Conservation (phyloP, 768 basidiomycete genomes). For the Pholiota molesta region DNA sequence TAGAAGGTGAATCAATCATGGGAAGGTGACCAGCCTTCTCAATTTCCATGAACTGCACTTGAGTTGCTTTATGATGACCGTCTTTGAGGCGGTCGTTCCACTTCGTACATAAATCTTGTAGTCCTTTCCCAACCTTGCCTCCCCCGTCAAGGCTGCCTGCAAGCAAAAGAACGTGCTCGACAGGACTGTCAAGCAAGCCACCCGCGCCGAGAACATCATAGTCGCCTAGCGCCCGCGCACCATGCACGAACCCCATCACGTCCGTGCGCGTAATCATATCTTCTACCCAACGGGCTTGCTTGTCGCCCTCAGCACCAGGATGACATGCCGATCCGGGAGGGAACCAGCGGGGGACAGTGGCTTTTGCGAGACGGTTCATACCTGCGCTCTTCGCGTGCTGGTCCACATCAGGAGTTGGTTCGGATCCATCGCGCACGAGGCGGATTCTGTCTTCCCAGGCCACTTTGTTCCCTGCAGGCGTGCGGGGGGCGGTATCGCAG, state of each 20-base stretch:
- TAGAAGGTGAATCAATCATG: slow-evolving; percentile 52
- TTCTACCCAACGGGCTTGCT: slow-evolving; percentile 31
- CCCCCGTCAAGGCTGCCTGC: slow-evolving; percentile 52
- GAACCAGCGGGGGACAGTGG: slow-evolving; percentile 55
- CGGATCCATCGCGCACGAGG: slow-evolving; percentile 31
- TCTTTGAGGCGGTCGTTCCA: slow-evolving; percentile 33
- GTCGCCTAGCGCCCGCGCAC: slow-evolving; percentile 46
- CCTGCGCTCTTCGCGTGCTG: slow-evolving; percentile 39
- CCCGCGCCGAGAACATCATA: slow-evolving; percentile 35
- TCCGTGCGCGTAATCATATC: slow-evolving; percentile 42
- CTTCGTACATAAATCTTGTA: slow-evolving; percentile 34
- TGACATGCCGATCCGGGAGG: slow-evolving; percentile 33
- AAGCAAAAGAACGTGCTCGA: slow-evolving; percentile 42
- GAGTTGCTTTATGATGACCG: slow-evolving; percentile 10
- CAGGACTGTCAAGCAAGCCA: slow-evolving; percentile 24
- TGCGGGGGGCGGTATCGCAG: slow-evolving; percentile 49
- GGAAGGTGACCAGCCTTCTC: slow-evolving; percentile 50
- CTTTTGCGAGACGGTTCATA: slow-evolving; percentile 41
- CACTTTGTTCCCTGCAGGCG: slow-evolving; percentile 46
- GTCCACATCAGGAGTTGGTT: slow-evolving; percentile 15
- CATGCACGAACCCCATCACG: slow-evolving; percentile 46
- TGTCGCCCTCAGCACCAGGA: slow-evolving; percentile 2
- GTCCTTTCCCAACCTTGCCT: slow-evolving; percentile 44
- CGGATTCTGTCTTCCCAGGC: slow-evolving; percentile 53
- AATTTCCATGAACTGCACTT: slow-evolving; percentile 37